Evolutionary conservation across 345 rosid genomes (phyloP).

Genomic region (Euphorbia tirucalli): DNA sequence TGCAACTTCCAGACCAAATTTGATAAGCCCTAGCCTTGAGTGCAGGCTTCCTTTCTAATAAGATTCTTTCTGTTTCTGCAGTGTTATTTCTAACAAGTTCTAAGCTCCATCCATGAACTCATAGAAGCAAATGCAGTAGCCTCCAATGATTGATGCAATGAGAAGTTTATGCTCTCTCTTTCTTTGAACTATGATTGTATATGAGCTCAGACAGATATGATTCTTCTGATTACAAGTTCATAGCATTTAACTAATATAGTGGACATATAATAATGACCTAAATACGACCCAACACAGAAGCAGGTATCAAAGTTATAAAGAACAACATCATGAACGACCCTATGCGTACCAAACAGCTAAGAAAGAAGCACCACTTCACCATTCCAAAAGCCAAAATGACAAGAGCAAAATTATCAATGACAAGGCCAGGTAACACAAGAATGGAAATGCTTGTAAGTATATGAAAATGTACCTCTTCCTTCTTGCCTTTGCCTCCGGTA

Average conservation of each 20-base stretch:
- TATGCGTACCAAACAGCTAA: not conserved
- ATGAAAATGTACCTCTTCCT: slow-evolving; percentile 28
- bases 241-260: not conserved
- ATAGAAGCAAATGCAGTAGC: not conserved
- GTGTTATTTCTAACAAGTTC: not conserved
- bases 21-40: not conserved
- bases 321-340: not conserved
- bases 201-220: not conserved
- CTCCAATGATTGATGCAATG: not conserved
- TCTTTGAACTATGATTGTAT: not conserved
- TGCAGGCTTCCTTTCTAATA: not conserved
- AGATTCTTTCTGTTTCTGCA: not conserved
- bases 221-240: not conserved
- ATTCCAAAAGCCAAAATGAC: not conserved
- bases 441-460: not conserved
- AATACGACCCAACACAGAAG: not conserved
- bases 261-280: not conserved
- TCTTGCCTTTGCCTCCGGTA: slow-evolving; percentile 33
- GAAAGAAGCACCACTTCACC: too few species aligned
- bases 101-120: not conserved
- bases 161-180: not conserved
- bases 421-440: not conserved
- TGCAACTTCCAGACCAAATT: not conserved
- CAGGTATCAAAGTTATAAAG: not conserved
- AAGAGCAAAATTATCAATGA: not conserved